Percentiles rank a stretch among this genome's conserved stretches.
phyloP scores from a whole-genome alignment of 2,329 filamentous ascomycete species.

The Clarireedia sp. region DNA sequence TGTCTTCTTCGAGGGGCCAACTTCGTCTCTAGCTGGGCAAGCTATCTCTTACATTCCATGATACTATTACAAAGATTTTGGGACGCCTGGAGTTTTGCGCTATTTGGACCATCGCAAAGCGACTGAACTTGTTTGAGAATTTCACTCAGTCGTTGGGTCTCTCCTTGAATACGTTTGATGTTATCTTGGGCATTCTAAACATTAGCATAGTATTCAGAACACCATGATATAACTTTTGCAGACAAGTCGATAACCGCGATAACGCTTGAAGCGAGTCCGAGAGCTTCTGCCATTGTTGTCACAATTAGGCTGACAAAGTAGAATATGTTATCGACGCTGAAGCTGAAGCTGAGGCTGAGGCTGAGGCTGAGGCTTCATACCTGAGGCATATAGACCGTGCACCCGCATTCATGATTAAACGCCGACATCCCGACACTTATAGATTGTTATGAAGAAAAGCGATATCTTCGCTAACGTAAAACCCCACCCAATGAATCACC shows the following conservation, averaged over 20 bases:
- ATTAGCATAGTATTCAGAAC: conserved; percentile 30
- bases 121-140: conserved; percentile 23
- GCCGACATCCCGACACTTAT: too few relatives aligned
- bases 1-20: conserved; percentile 20
- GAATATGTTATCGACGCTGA: too few relatives aligned
- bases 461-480: too few relatives aligned
- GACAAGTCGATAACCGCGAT: conserved; percentile 34
- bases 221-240: conserved; percentile 30
- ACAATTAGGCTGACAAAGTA: too few relatives aligned
- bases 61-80: conserved; percentile 20
- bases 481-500: too few relatives aligned
- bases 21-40: conserved; percentile 22
- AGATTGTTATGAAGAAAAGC: too few relatives aligned
- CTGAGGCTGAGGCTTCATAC: too few relatives aligned
- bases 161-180: conserved; percentile 29
- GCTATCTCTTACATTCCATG: conserved; percentile 15
- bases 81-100: conserved; percentile 24
- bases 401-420: too few relatives aligned
- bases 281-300: too few relatives aligned
- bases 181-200: conserved; percentile 15
- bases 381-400: too few relatives aligned
- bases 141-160: conserved; percentile 23
- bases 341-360: too few relatives aligned
- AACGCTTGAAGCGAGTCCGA: conserved; percentile 30
- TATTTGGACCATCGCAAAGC: conserved; percentile 26